Evolutionary conservation across 805 yeast species (phyloP).

Genomic region (Suhomyces prunicola): DNA sequence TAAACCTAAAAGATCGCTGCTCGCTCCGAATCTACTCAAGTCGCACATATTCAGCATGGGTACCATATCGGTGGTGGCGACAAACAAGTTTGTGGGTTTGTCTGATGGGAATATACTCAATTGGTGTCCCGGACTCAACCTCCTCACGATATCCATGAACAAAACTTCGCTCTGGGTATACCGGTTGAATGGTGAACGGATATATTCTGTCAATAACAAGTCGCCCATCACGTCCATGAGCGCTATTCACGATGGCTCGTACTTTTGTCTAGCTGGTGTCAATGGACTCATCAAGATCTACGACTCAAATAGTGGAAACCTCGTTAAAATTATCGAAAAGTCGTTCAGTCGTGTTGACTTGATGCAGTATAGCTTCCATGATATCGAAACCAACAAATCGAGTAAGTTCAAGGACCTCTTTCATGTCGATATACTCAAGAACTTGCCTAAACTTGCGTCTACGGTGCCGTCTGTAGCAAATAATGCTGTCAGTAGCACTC

Average conservation of each 20-base stretch:
- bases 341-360: conserved; percentile 17
- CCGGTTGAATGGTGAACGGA: conserved; percentile 51
- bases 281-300: conserved; percentile 44
- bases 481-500: conserved; percentile 1
- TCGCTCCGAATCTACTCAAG: background rate
- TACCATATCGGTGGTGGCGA: conserved; percentile 1
- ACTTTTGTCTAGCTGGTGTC: conserved; percentile 43
- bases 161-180: conserved; percentile 47
- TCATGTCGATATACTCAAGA: conserved; percentile 24
- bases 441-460: conserved; percentile 36
- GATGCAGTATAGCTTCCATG: conserved; percentile 17
- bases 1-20: background rate
- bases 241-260: conserved; percentile 37
- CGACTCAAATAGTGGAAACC: conserved; percentile 46
- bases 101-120: conserved; percentile 38
- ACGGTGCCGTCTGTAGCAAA: conserved; percentile 9
- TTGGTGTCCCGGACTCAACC: conserved; percentile 54
- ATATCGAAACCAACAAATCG: background rate
- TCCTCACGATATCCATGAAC: conserved; percentile 52
- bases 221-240: conserved; percentile 28
- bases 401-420: conserved; percentile 20
- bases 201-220: conserved; percentile 45
- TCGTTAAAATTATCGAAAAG: conserved; percentile 21
- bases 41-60: background rate
- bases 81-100: conserved; percentile 17